Evolutionary conservation across 2,329 filamentous ascomycete species (phyloP).

Genomic region (Apiospora phragmitis): DNA sequence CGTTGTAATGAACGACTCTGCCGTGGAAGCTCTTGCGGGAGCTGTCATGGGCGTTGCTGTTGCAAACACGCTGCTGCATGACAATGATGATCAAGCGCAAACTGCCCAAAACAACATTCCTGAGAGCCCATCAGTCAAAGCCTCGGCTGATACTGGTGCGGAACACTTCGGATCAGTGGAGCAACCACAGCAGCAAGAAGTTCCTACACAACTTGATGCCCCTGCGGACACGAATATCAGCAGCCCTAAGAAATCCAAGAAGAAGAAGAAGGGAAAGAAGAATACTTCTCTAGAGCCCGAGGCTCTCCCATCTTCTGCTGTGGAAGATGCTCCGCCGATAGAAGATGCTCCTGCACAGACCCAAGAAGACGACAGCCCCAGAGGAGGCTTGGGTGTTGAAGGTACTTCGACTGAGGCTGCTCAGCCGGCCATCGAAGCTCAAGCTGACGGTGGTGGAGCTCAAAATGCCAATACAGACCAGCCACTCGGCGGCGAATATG

Average conservation of each 20-base stretch:
- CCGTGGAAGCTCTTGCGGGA: not conserved
- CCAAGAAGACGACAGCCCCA: not conserved
- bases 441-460: too few species aligned
- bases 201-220: not conserved
- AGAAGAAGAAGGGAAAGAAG: conserved; percentile 32
- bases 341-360: not conserved
- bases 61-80: conserved; percentile 7
- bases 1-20: not conserved
- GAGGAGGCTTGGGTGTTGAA: not conserved
- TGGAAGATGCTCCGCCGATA: not conserved
- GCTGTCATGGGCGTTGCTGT: conserved; percentile 3
- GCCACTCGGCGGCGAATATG: not conserved
- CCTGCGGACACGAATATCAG: not conserved
- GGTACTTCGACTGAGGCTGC: not conserved
- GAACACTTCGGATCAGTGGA: not conserved
- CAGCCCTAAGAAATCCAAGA: conserved; percentile 41
- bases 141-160: not conserved
- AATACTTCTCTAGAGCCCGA: conserved; percentile 12
- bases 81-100: not conserved
- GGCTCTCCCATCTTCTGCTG: not conserved
- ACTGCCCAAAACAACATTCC: not conserved
- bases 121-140: not conserved
- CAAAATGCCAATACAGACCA: not conserved
- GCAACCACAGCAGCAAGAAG: not conserved
- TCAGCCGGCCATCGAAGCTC: not conserved